These are phyloP conservation scores for Galeopsis tetrahit DNA, from an alignment of 257 asterid genomes.

Conservation along the genomic window DNA sequence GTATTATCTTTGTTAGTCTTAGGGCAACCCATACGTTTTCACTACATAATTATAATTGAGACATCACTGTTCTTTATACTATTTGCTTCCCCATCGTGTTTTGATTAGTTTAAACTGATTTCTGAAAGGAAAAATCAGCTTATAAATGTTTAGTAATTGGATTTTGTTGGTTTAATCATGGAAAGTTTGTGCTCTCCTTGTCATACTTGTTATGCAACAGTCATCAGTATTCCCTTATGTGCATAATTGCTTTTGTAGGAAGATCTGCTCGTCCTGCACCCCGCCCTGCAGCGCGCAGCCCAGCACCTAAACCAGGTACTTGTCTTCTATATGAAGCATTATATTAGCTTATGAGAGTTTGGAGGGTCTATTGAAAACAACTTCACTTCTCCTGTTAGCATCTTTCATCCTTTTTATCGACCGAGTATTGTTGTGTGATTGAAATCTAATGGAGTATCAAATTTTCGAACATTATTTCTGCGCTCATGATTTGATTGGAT, in stretches of 20 bases:
- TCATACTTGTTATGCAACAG: neutral
- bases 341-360: neutral
- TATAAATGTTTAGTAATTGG: too few relatives aligned
- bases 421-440: neutral
- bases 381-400: neutral
- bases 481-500: conserved; percentile 12
- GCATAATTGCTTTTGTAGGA: conserved; percentile 47
- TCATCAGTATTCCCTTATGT: neutral
- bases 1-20: neutral
- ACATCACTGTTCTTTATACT: neutral
- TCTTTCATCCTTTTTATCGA: neutral
- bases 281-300: conserved; percentile 58
- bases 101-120: neutral
- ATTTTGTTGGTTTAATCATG: too few relatives aligned
- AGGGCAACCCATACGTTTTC: neutral
- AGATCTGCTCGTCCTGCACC: conserved; percentile 76
- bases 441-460: neutral
- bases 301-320: conserved; percentile 58
- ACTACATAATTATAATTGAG: neutral
- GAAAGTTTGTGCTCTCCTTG: neutral
- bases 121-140: neutral
- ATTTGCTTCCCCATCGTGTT: neutral
- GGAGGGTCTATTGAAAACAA: neutral
- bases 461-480: neutral
- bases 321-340: neutral